Evolutionary conservation across 163 green algal species (phyloP).

Genomic region (Coccomyxa subellipsoidea): DNA sequence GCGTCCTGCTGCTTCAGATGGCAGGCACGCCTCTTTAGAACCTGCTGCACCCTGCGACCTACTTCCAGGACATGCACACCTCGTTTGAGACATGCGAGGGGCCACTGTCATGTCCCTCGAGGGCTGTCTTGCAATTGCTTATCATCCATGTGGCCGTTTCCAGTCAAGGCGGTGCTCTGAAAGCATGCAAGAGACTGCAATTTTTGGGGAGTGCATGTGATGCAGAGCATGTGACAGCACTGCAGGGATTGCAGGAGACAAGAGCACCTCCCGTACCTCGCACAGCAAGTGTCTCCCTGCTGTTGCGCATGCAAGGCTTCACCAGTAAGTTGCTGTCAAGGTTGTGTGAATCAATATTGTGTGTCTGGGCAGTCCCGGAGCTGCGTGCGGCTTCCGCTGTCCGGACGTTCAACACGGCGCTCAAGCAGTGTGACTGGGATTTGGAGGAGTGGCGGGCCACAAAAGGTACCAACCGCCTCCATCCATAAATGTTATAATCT

Average conservation of each 20-base stretch:
- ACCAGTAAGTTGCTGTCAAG: too few species aligned
- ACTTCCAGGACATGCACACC: not conserved
- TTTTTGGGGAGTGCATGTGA: too few species aligned
- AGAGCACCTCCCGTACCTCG: too few species aligned
- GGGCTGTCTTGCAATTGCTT: not conserved
- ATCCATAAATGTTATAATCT: not conserved
- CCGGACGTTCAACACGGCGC: conserved; percentile 52
- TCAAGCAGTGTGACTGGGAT: conserved; percentile 56
- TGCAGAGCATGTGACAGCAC: too few species aligned
- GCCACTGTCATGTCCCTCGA: not conserved
- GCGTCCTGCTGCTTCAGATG: conserved; percentile 43
- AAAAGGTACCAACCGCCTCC: too few species aligned
- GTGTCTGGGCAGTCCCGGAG: conserved; percentile 52
- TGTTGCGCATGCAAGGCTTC: too few species aligned
- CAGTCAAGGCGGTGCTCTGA: too few species aligned
- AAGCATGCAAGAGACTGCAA: too few species aligned
- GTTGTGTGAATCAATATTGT: too few species aligned
- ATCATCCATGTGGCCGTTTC: conserved; percentile 3
- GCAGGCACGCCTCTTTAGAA: conserved; percentile 13
- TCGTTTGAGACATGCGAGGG: not conserved
- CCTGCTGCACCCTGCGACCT: too few species aligned
- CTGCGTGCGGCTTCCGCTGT: conserved; percentile 33
- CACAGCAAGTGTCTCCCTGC: too few species aligned
- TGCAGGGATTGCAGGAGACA: too few species aligned
- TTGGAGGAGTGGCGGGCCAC: conserved; percentile 44